Percentiles rank a stretch among this genome's conserved stretches.
These are phyloP conservation scores for Suillus americanus DNA, from an alignment of 768 basidiomycete species.

Conservation along the genomic window DNA sequence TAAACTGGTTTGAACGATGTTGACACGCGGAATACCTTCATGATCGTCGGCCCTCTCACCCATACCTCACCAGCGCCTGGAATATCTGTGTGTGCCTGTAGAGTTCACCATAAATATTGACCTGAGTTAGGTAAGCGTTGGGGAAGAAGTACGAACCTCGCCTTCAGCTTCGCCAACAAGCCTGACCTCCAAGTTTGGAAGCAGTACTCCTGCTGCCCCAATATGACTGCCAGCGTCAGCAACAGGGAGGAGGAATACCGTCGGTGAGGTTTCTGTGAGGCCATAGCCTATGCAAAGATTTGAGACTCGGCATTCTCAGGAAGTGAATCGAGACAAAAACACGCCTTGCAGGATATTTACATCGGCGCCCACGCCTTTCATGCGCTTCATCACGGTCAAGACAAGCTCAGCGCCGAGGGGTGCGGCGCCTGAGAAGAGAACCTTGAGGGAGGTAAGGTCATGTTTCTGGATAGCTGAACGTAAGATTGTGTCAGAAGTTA, in stretches of 20 bases:
- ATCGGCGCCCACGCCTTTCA: conserved; percentile 41
- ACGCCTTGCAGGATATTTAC: conserved; percentile 53
- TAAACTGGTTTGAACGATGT: neutral
- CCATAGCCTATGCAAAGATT: conserved; percentile 55
- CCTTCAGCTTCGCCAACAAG: conserved; percentile 65
- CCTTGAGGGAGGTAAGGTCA: conserved; percentile 57
- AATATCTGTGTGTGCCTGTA: conserved; percentile 27
- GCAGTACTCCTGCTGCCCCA: conserved; percentile 66
- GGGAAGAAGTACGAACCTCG: conserved; percentile 26
- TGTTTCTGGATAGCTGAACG: conserved; percentile 59
- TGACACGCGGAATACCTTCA: conserved; percentile 55
- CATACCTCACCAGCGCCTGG: conserved; percentile 74
- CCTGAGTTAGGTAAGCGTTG: neutral
- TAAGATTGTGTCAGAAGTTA: conserved; percentile 2
- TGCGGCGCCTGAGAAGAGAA: conserved; percentile 76
- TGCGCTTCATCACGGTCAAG: conserved; percentile 40
- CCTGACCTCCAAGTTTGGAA: conserved; percentile 76
- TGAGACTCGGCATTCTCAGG: neutral
- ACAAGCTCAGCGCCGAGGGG: conserved; percentile 70
- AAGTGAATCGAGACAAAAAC: neutral
- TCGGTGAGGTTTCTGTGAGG: conserved; percentile 82
- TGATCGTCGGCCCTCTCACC: conserved; percentile 74
- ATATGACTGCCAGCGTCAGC: conserved; percentile 46
- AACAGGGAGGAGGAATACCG: conserved; percentile 53
- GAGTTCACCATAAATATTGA: neutral